Percentiles rank a stretch among this genome's conserved stretches.
Evolutionary conservation across 345 rosid species (phyloP).

Genomic region (Laguncularia racemosa): DNA sequence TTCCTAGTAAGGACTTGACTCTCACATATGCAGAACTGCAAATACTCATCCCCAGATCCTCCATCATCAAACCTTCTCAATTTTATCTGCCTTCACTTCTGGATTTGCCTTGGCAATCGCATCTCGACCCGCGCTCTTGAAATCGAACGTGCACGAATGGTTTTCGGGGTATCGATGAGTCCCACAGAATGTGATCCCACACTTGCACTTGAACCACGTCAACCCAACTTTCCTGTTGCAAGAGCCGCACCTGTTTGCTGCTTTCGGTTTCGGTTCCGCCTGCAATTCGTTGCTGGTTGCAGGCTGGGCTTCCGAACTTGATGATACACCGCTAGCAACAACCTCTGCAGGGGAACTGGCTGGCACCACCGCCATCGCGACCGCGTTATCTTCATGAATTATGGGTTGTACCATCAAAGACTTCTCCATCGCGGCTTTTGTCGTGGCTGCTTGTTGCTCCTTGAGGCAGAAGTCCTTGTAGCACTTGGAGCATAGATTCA

Average conservation of each 20-base stretch:
- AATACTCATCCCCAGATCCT: too few species aligned
- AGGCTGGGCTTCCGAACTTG: background rate
- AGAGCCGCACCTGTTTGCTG: conserved; percentile 41
- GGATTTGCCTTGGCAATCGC: conserved; percentile 79
- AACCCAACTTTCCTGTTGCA: conserved; percentile 81
- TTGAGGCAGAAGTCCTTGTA: conserved; percentile 43
- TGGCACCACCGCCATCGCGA: too few species aligned
- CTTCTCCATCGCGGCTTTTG: conserved; percentile 58
- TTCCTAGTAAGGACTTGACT: background rate
- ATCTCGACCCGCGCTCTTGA: conserved; percentile 57
- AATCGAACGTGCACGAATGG: conserved; percentile 67
- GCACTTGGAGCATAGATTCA: conserved; percentile 89
- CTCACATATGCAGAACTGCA: background rate
- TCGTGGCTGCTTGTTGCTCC: conserved; percentile 54
- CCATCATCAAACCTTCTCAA: conserved; percentile 48
- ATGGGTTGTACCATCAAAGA: conserved; percentile 26
- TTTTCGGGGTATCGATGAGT: conserved; percentile 78
- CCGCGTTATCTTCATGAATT: background rate
- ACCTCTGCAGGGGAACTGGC: background rate
- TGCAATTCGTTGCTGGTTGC: too few species aligned
- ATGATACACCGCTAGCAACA: background rate
- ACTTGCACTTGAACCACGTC: conserved; percentile 76
- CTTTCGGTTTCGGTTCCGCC: conserved; percentile 14
- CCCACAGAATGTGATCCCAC: conserved; percentile 71
- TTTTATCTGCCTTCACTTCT: conserved; percentile 62